phyloP scores from a whole-genome alignment of 768 basidiomycete species.

The Kwoniella shandongensis region DNA sequence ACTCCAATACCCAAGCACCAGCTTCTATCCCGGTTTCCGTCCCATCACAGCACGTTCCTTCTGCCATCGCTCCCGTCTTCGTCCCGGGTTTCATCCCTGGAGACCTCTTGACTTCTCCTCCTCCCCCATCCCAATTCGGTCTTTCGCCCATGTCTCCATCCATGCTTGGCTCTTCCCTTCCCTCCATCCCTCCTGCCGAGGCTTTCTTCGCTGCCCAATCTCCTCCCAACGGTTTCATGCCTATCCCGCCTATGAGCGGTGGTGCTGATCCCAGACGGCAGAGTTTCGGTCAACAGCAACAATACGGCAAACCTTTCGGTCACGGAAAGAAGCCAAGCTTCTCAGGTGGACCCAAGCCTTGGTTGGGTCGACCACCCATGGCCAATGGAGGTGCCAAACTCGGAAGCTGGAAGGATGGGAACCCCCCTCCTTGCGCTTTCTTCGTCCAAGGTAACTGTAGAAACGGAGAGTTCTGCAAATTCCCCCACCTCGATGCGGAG shows the following conservation, averaged over 20 bases:
- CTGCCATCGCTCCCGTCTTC: constrained; percentile 24
- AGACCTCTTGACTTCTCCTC: constrained; percentile 17
- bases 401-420: constrained; percentile 48
- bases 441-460: constrained; percentile 50
- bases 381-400: constrained; percentile 21
- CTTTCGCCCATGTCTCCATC: constrained; percentile 43
- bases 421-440: constrained; percentile 50
- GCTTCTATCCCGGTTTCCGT: background rate
- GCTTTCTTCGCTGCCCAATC: constrained; percentile 42
- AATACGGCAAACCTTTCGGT: constrained; percentile 28
- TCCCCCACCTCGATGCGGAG: constrained; percentile 52
- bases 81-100: constrained; percentile 23
- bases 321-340: constrained; percentile 52
- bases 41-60: constrained; percentile 25
- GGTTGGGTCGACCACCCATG: constrained; percentile 23
- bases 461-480: constrained; percentile 53
- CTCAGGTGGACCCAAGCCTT: constrained; percentile 43
- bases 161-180: constrained; percentile 37
- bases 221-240: constrained; percentile 22
- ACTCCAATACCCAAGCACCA: constrained; percentile 12
- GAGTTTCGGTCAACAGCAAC: constrained; percentile 33
- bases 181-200: constrained; percentile 42
- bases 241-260: constrained; percentile 5
- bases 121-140: constrained; percentile 29
- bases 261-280: constrained; percentile 27